A percentile compares a stretch with the other conserved stretches of the same genome.
Conservation (phyloP, 2,329 filamentous ascomycete species). For the Dactylellina sp. region DNA sequence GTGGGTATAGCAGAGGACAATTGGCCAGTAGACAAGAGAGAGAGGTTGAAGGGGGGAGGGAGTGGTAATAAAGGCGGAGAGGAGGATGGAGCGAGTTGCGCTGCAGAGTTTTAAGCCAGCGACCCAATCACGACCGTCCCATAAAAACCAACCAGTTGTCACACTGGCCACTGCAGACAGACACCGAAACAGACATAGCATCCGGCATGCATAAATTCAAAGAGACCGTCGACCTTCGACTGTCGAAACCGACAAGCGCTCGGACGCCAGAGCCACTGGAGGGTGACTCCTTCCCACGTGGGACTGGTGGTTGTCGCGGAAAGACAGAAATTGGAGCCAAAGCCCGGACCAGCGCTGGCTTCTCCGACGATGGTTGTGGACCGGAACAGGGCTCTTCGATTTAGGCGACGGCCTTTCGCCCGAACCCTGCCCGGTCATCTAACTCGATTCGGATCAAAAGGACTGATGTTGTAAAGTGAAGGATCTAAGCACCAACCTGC, state of each 20-base stretch:
- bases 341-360: background rate
- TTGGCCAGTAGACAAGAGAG: too few relatives aligned
- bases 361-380: too few relatives aligned
- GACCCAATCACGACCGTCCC: slow-evolving; percentile 18
- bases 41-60: slow-evolving; percentile 3
- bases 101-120: slow-evolving; percentile 30
- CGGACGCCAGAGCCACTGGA: slow-evolving; percentile 11
- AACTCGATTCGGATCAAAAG: slow-evolving; percentile 1
- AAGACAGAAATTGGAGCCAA: background rate
- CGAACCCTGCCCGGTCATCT: slow-evolving; percentile 1
- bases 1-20: too few relatives aligned
- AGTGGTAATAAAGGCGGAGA: slow-evolving; percentile 1
- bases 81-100: slow-evolving; percentile 10
- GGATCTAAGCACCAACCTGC: background rate
- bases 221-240: too few relatives aligned
- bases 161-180: background rate
- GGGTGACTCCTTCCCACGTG: slow-evolving; percentile 43
- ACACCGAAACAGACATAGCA: background rate
- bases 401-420: slow-evolving; percentile 27
- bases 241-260: too few relatives aligned
- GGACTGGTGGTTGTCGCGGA: background rate
- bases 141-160: slow-evolving; percentile 5
- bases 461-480: background rate
- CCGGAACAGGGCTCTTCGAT: slow-evolving; percentile 6
- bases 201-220: too few relatives aligned